Conservation (phyloP, 768 basidiomycete species). For the Russula compacta region DNA sequence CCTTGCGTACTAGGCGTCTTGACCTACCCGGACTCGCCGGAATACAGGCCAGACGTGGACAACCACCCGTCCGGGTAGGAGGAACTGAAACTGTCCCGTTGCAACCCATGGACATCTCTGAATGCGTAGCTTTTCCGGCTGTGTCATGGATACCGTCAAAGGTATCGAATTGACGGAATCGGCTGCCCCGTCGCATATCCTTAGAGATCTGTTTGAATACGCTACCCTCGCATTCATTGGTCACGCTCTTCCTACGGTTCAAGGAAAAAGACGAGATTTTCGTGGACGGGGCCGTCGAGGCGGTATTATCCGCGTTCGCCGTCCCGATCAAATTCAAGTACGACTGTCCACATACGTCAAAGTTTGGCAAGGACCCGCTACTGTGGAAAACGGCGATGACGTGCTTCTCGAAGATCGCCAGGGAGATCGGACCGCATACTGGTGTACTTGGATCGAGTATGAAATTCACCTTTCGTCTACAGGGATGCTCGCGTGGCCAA, state of each 20-base stretch:
- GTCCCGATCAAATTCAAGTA: conserved; percentile 93
- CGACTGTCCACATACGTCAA: conserved; percentile 84
- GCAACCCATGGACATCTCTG: background rate
- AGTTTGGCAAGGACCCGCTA: conserved; percentile 77
- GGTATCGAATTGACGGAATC: conserved; percentile 54
- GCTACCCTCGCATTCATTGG: conserved; percentile 82
- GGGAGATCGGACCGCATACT: conserved; percentile 50
- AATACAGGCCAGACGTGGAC: conserved; percentile 86
- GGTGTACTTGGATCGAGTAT: conserved; percentile 42
- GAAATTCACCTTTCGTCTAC: conserved; percentile 9
- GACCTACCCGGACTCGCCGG: conserved; percentile 74
- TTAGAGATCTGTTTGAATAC: conserved; percentile 80
- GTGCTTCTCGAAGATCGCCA: conserved; percentile 65
- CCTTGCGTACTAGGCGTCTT: conserved; percentile 42
- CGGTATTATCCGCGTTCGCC: conserved; percentile 73
- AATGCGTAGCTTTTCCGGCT: conserved; percentile 34
- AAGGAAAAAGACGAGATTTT: conserved; percentile 58
- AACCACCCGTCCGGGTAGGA: conserved; percentile 62
- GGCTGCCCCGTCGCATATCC: conserved; percentile 61
- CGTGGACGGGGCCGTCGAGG: conserved; percentile 74
- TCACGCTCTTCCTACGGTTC: conserved; percentile 66
- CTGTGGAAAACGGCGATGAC: conserved; percentile 94
- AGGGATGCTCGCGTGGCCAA: no score
- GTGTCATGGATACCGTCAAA: conserved; percentile 65
- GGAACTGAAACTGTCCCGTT: background rate